These are phyloP conservation scores for Tinospora cordifolia DNA, from an alignment of 164 flowering plant genomes.

Conservation along the genomic window DNA sequence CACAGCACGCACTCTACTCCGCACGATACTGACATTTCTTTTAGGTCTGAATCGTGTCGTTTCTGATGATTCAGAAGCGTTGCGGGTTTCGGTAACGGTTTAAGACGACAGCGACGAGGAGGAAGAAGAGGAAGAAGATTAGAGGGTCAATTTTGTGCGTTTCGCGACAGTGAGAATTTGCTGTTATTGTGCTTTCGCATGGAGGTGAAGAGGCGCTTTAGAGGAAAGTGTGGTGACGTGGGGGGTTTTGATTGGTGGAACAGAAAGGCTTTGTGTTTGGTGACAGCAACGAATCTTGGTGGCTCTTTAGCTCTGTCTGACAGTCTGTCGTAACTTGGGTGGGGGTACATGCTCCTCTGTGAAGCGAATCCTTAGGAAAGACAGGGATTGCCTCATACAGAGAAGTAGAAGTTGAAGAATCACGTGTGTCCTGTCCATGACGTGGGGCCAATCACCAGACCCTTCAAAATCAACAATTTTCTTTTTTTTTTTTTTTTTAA, in stretches of 20 bases:
- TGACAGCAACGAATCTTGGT: too few relatives aligned
- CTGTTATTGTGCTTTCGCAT: neutral
- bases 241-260: neutral
- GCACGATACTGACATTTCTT: slow-evolving; percentile 64
- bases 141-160: neutral
- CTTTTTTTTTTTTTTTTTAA: too few relatives aligned
- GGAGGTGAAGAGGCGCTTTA: too few relatives aligned
- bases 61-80: neutral
- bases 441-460: too few relatives aligned
- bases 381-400: too few relatives aligned
- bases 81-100: neutral
- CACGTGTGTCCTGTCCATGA: too few relatives aligned
- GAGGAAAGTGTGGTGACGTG: neutral
- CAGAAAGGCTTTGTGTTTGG: neutral
- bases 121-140: neutral
- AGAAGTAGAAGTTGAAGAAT: too few relatives aligned
- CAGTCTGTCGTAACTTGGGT: too few relatives aligned
- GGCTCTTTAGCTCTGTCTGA: too few relatives aligned
- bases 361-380: too few relatives aligned
- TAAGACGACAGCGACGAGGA: neutral
- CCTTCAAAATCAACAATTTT: too few relatives aligned
- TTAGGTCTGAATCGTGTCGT: neutral
- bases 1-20: slow-evolving; percentile 62
- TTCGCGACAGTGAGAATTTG: neutral
- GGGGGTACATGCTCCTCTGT: too few relatives aligned